A percentile compares a stretch with the other conserved stretches of the same genome.
These are phyloP conservation scores for Xerophyta viscosa DNA, from an alignment of 106 monocot species.

Conservation along the genomic window DNA sequence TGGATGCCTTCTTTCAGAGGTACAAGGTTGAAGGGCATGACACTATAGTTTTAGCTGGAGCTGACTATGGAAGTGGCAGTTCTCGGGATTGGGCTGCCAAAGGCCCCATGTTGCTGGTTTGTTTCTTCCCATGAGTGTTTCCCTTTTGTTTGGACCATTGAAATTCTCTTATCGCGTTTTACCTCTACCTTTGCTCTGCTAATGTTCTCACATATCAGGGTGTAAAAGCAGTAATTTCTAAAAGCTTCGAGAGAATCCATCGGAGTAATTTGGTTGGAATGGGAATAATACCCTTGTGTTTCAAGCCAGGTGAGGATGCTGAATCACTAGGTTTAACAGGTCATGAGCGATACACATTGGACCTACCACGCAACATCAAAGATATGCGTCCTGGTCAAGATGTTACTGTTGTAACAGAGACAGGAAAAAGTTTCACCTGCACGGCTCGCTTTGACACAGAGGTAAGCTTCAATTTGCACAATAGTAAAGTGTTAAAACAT, in stretches of 20 bases:
- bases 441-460: constrained; percentile 83
- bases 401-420: constrained; percentile 61
- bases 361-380: constrained; percentile 56
- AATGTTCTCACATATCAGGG: too few relatives aligned
- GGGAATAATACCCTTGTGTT: constrained; percentile 92
- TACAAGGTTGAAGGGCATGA: constrained; percentile 77
- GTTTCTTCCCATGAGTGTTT: background rate
- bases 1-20: too few relatives aligned
- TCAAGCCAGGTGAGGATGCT: constrained; percentile 85
- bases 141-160: too few relatives aligned
- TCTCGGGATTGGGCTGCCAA: constrained; percentile 97
- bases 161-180: too few relatives aligned
- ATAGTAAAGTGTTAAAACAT: too few relatives aligned
- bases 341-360: constrained; percentile 65
- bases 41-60: constrained; percentile 81
- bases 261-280: constrained; percentile 93
- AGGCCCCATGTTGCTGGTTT: constrained; percentile 73
- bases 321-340: constrained; percentile 85
- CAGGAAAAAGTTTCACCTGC: constrained; percentile 76
- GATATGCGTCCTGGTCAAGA: constrained; percentile 86
- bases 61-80: constrained; percentile 89
- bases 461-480: too few relatives aligned
- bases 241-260: constrained; percentile 96
- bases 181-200: too few relatives aligned
- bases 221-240: constrained; percentile 96